phyloP scores from a whole-genome alignment of 371 early-diverging fungal species.

The Rhizopus delemar region DNA sequence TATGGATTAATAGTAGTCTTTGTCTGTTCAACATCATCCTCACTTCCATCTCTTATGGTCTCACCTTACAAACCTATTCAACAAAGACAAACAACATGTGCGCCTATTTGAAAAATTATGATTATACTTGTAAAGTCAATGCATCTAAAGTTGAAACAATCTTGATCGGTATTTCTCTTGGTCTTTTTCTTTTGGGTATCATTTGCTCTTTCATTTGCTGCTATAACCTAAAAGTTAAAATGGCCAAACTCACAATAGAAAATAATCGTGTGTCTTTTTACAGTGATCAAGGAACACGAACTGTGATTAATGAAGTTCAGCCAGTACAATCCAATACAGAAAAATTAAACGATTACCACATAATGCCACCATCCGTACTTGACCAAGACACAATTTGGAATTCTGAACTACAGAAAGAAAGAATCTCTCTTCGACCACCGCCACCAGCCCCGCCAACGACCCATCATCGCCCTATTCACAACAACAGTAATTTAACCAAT shows the following conservation, averaged over 20 bases:
- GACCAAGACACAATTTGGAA: neutral
- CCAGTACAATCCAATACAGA: neutral
- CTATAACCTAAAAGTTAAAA: neutral
- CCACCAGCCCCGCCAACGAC: neutral
- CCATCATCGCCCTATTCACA: too few relatives aligned
- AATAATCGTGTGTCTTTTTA: neutral
- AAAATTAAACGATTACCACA: neutral
- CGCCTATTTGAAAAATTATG: neutral
- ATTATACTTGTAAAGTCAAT: slow-evolving; percentile 12
- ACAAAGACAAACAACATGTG: neutral
- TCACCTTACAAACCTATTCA: slow-evolving; percentile 9
- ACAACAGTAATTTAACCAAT: neutral
- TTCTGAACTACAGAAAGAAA: neutral
- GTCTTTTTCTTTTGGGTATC: slow-evolving; percentile 12
- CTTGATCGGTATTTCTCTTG: slow-evolving; percentile 16
- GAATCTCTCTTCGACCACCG: neutral
- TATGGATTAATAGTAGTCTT: slow-evolving; percentile 6
- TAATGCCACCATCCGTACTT: neutral
- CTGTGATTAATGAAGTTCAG: neutral
- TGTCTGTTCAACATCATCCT: slow-evolving; percentile 8
- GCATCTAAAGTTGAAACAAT: slow-evolving; percentile 14
- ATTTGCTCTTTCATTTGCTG: slow-evolving; percentile 5
- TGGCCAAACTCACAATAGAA: neutral
- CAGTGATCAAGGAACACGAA: neutral
- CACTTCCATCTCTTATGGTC: slow-evolving; percentile 9